Evolutionary conservation across 1,284 basidiomycete genomes (phyloP).

Genomic region (Cutaneotrichosporon dermatis): DNA sequence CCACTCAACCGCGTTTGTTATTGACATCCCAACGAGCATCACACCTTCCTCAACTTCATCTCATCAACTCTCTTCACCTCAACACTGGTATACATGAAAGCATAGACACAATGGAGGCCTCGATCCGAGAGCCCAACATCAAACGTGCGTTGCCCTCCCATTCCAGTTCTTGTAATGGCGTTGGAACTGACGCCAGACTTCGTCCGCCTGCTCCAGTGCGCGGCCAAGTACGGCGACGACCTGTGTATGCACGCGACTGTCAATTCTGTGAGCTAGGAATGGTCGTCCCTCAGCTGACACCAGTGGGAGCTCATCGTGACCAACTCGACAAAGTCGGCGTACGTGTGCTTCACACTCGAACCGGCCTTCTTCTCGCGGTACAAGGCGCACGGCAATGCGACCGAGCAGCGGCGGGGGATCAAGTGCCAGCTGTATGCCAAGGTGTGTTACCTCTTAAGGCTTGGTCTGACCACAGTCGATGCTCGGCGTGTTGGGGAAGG

Average conservation of each 20-base stretch:
- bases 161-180: no score
- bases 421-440: slow-evolving; percentile 46
- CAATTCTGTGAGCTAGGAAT: slow-evolving; percentile 25
- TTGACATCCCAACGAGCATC: no score
- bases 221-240: slow-evolving; percentile 47
- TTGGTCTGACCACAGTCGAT: slow-evolving; percentile 34
- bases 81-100: neutral
- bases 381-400: slow-evolving; percentile 22
- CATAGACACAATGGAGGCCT: slow-evolving; percentile 32
- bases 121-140: slow-evolving; percentile 33
- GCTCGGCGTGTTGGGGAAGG: slow-evolving; percentile 41
- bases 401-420: slow-evolving; percentile 32
- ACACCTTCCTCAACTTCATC: no score
- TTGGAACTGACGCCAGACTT: slow-evolving; percentile 52
- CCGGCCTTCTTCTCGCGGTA: slow-evolving; percentile 42
- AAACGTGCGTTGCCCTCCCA: slow-evolving; percentile 20
- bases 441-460: slow-evolving; percentile 23
- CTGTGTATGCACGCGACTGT: slow-evolving; percentile 41
- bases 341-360: slow-evolving; percentile 41
- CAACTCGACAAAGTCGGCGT: slow-evolving; percentile 46
- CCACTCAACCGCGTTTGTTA: no score
- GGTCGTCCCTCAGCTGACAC: slow-evolving; percentile 4
- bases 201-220: slow-evolving; percentile 44
- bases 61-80: neutral
- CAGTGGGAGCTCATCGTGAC: slow-evolving; percentile 46